Evolutionary conservation across 2,329 filamentous ascomycete species (phyloP).

Genomic region (Beauveria scarabaeidicola): DNA sequence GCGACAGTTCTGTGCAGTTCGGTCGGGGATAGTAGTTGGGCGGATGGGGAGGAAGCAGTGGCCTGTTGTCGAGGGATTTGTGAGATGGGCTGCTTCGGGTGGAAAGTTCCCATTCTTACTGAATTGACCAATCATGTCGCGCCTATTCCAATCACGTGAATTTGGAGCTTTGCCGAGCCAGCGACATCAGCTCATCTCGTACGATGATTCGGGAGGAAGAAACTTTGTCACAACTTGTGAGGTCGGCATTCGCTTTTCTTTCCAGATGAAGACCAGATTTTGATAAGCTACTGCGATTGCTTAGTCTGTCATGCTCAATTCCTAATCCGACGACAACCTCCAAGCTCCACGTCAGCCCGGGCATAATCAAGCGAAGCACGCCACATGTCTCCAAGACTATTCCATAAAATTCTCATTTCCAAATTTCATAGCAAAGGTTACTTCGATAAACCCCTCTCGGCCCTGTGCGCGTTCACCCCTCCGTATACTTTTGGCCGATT

Average conservation of each 20-base stretch:
- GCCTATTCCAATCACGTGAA: conserved; percentile 25
- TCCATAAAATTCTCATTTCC: background rate
- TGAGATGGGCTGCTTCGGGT: conserved; percentile 38
- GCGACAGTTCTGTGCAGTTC: conserved; percentile 16
- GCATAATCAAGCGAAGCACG: background rate
- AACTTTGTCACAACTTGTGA: too few species aligned
- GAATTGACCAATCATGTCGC: conserved; percentile 29
- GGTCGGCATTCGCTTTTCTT: background rate
- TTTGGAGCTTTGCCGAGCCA: conserved; percentile 13
- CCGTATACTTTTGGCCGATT: conserved; percentile 13
- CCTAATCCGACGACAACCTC: background rate
- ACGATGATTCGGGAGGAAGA: too few species aligned
- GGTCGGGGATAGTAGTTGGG: conserved; percentile 16
- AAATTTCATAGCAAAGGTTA: background rate
- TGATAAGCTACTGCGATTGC: background rate
- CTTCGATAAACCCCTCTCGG: conserved; percentile 7
- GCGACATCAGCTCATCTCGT: conserved; percentile 4
- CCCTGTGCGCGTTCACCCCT: conserved; percentile 21
- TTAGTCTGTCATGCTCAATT: background rate
- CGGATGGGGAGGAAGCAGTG: conserved; percentile 16
- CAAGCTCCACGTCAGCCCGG: background rate
- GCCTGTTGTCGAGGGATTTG: conserved; percentile 38
- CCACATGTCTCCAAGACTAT: background rate
- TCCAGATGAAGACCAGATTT: too few species aligned
- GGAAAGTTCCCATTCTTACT: conserved; percentile 24